Evolutionary conservation across 2,329 filamentous ascomycete genomes (phyloP).

Genomic region (Amauroascus verrucosus): DNA sequence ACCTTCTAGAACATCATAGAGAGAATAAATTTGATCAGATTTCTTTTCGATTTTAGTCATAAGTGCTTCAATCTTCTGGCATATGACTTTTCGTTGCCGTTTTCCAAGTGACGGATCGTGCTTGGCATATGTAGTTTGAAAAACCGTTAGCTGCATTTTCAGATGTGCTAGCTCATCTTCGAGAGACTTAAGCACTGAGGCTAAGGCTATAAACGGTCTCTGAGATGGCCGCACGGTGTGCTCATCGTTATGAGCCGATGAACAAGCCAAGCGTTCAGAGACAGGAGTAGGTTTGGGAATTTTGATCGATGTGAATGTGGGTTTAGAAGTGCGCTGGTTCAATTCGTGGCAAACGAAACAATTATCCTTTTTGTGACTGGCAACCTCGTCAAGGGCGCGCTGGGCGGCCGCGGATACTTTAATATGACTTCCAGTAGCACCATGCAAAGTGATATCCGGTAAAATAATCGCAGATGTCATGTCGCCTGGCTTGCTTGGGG

Average conservation of each 20-base stretch:
- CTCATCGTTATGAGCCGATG: constrained; percentile 37
- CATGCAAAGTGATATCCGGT: constrained; percentile 49
- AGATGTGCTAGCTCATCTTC: constrained; percentile 71
- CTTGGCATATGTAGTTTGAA: constrained; percentile 53
- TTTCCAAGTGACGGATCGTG: constrained; percentile 58
- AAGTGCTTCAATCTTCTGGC: constrained; percentile 51
- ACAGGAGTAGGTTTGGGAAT: constrained; percentile 44
- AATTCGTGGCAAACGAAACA: constrained; percentile 47
- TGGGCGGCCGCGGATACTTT: constrained; percentile 33
- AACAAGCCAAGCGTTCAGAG: constrained; percentile 39
- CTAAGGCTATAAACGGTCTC: constrained; percentile 60
- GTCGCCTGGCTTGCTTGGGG: constrained; percentile 38
- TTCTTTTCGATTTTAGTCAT: constrained; percentile 59
- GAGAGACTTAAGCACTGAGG: constrained; percentile 71
- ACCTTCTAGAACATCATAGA: constrained; percentile 75
- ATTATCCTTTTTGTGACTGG: constrained; percentile 43
- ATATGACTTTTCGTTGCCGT: constrained; percentile 52
- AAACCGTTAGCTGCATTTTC: constrained; percentile 55
- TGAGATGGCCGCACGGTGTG: constrained; percentile 54
- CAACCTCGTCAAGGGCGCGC: constrained; percentile 33
- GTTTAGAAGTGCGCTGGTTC: constrained; percentile 9
- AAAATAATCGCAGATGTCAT: constrained; percentile 57
- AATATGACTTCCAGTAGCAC: constrained; percentile 22
- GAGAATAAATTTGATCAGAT: constrained; percentile 66
- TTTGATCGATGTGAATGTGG: constrained; percentile 27